Conservation (phyloP, 176 grass and related monocot genomes). For the Phoenix dactylifera region DNA sequence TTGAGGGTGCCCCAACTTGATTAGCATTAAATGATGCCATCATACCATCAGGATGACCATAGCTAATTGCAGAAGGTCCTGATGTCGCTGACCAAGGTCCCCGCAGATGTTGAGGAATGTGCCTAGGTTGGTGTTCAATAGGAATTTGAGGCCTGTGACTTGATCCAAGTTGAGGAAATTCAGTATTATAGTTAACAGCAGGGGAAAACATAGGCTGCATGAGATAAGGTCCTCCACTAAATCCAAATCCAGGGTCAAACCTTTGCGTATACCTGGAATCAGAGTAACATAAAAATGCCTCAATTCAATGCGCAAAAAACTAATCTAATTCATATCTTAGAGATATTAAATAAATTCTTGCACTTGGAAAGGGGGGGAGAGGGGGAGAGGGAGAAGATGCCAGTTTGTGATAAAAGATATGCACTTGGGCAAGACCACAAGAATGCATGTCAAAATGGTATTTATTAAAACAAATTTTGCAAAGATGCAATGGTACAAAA, state of each 20-base stretch:
- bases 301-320: too few relatives aligned
- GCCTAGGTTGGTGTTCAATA: conserved; percentile 47
- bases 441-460: too few relatives aligned
- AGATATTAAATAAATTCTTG: too few relatives aligned
- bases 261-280: conserved; percentile 72
- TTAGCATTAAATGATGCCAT: conserved; percentile 38
- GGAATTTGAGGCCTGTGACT: conserved; percentile 43
- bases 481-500: too few relatives aligned
- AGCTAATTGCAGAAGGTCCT: conserved; percentile 29
- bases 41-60: conserved; percentile 44
- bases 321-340: too few relatives aligned
- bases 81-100: conserved; percentile 33
- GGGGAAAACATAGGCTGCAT: conserved; percentile 87
- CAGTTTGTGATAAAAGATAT: too few relatives aligned
- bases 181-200: conserved; percentile 92
- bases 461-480: too few relatives aligned
- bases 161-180: conserved; percentile 91
- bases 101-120: conserved; percentile 50
- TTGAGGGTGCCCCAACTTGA: not conserved
- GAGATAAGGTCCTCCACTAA: conserved; percentile 54
- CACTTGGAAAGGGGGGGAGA: too few relatives aligned
- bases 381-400: too few relatives aligned
- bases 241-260: conserved; percentile 98
- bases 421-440: too few relatives aligned
- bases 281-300: not conserved